Base-by-base conservation (phyloP, 179 eudicot genomes). In the Dionaea muscipula region DNA sequence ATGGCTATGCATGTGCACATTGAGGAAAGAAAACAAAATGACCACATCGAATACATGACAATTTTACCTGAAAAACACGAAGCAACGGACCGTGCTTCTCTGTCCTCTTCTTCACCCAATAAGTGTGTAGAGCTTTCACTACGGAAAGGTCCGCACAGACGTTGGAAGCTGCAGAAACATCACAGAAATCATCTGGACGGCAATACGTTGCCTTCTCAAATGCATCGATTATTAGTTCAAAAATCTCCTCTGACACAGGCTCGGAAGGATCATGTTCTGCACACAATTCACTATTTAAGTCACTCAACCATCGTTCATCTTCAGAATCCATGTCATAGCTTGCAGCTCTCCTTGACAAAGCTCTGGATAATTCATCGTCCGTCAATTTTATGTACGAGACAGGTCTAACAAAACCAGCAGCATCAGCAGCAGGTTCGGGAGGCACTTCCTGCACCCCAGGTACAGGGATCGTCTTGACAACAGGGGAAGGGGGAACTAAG, bases 271-370 rank as follows among this genome's bases (percentile, higher is more conserved):
- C 76, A 58, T 31, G 62, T 31, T 57, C 65, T 1, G 16, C 71
- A 60, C 17, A 66, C 17, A 60, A 31, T 41, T 65, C 73, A 19
- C 48, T 56, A 44, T 87, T 87, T 23, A 72, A 63, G 50, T 79
- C 66, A 38, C 40, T 58, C 17, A 91, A 73, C 94, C 94, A 91
- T 31, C 66, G 75, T 43, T 91, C 93, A 72, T 87, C 98, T 39
- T 82, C 91, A 25, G 76, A 77, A 61, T 84, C 95, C 84, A 87
- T 70, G 55, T 87, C 95, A 62, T 91, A 91, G 68, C 51, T 82
- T 24, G 83, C 76, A 53, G 73, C 66, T 64, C 63, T 74, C 78
- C 76, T 82, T 15, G 60, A 73, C 68, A 91, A 66, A 44, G 82
- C 78, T 56, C 91, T 78, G 24, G 85, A 72, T 62, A 91, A 61